Evolutionary conservation across 2,329 filamentous ascomycete species (phyloP).

Genomic region (Fusarium sp.): DNA sequence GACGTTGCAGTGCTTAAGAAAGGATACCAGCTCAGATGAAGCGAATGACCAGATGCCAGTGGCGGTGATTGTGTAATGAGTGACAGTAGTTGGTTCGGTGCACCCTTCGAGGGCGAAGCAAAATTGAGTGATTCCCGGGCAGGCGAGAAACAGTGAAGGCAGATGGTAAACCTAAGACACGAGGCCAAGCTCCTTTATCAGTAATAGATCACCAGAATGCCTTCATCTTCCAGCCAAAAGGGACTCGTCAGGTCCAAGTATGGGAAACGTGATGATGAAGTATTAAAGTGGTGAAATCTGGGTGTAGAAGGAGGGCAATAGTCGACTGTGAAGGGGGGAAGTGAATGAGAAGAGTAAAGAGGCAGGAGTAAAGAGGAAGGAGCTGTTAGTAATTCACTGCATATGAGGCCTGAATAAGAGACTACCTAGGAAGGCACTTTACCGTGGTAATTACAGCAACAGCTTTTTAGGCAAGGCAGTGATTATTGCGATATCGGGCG

Average conservation of each 20-base stretch:
- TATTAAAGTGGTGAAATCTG: not conserved
- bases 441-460: not conserved
- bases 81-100: conserved; percentile 5
- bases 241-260: conserved; percentile 14
- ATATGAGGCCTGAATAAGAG: not conserved
- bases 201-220: conserved; percentile 5
- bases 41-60: not conserved
- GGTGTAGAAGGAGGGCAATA: not conserved
- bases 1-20: not conserved
- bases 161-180: not conserved
- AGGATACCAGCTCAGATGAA: not conserved
- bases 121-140: conserved; percentile 3
- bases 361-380: not conserved
- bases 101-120: conserved; percentile 7
- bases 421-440: not conserved
- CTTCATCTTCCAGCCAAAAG: conserved; percentile 20
- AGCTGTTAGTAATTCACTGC: not conserved
- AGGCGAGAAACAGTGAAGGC: conserved; percentile 2
- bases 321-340: not conserved
- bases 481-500: conserved; percentile 2
- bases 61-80: not conserved
- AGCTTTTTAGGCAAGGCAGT: not conserved
- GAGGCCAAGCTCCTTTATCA: not conserved
- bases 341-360: not conserved
- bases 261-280: not conserved